A percentile compares a stretch with the other conserved stretches of the same genome.
These are phyloP conservation scores for Cutaneotrichosporon mucoides DNA, from an alignment of 1,284 basidiomycete species.

Conservation along the genomic window DNA sequence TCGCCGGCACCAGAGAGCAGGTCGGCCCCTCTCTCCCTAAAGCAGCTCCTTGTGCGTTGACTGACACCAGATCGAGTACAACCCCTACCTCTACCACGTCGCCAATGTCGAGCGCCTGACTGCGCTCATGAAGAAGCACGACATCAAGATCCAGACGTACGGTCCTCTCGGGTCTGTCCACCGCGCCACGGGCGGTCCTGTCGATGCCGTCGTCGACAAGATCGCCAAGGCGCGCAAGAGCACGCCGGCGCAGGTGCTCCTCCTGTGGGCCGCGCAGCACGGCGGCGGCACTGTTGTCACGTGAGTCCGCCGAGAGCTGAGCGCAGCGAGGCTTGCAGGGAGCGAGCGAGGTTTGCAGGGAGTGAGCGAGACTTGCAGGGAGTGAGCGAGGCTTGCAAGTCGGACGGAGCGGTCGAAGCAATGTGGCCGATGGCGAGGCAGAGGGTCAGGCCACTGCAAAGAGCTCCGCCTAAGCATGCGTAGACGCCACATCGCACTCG, in stretches of 20 bases:
- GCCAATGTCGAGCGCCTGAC: constrained; percentile 55
- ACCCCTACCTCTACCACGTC: constrained; percentile 68
- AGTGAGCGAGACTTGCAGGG: no score
- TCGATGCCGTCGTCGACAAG: constrained; percentile 54
- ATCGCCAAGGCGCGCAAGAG: constrained; percentile 51
- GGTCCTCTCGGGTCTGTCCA: constrained; percentile 51
- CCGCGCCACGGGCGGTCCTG: constrained; percentile 56
- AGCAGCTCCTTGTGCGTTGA: constrained; percentile 19
- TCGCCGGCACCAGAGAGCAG: no score
- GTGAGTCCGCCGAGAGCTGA: constrained; percentile 44
- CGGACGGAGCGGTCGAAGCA: no score
- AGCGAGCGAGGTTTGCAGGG: no score
- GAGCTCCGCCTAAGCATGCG: no score
- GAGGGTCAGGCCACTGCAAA: no score
- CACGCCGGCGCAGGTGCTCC: constrained; percentile 41
- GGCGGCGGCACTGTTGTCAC: constrained; percentile 57
- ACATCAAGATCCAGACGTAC: constrained; percentile 66
- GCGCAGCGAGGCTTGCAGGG: no score
- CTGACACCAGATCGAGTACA: constrained; percentile 66
- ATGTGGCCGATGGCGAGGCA: no score
- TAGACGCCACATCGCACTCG: no score
- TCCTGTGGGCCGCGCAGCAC: constrained; percentile 44
- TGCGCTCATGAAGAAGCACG: constrained; percentile 57
- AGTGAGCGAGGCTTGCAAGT: no score
- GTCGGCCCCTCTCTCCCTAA: no score